Evolutionary conservation across 345 rosid species (phyloP).

Genomic region (Dovyalis caffra): DNA sequence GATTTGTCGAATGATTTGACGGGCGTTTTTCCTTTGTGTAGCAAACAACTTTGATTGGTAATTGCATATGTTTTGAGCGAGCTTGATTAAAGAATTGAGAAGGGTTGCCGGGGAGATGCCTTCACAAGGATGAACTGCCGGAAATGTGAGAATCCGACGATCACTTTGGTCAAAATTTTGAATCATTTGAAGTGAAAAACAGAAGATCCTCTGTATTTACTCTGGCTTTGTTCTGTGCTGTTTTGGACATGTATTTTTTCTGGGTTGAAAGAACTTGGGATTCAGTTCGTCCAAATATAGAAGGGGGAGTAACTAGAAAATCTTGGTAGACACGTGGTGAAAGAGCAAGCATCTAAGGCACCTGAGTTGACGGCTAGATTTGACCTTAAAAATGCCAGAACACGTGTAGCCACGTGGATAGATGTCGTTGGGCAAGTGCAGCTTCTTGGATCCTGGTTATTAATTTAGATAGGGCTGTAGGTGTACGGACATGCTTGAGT

Average conservation of each 20-base stretch:
- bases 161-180: slow-evolving; percentile 20
- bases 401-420: slow-evolving; percentile 44
- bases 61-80: slow-evolving; percentile 42
- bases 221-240: neutral
- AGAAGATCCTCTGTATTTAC: neutral
- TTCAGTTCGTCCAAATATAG: slow-evolving; percentile 7
- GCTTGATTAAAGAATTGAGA: slow-evolving; percentile 47
- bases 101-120: slow-evolving; percentile 52
- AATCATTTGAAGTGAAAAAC: slow-evolving; percentile 32
- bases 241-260: neutral
- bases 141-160: slow-evolving; percentile 68
- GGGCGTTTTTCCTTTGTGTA: slow-evolving; percentile 48
- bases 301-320: neutral
- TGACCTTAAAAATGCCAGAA: neutral
- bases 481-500: neutral
- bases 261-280: neutral
- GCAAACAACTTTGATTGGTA: slow-evolving; percentile 44
- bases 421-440: neutral
- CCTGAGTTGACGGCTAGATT: slow-evolving; percentile 20
- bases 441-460: slow-evolving; percentile 32
- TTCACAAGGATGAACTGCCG: slow-evolving; percentile 75
- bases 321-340: slow-evolving; percentile 40
- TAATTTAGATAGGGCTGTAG: neutral
- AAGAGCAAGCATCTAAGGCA: neutral
- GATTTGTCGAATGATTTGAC: slow-evolving; percentile 49